phyloP scores from a whole-genome alignment of 148 eudicot species.

The Tetragonia tetragonoides region DNA sequence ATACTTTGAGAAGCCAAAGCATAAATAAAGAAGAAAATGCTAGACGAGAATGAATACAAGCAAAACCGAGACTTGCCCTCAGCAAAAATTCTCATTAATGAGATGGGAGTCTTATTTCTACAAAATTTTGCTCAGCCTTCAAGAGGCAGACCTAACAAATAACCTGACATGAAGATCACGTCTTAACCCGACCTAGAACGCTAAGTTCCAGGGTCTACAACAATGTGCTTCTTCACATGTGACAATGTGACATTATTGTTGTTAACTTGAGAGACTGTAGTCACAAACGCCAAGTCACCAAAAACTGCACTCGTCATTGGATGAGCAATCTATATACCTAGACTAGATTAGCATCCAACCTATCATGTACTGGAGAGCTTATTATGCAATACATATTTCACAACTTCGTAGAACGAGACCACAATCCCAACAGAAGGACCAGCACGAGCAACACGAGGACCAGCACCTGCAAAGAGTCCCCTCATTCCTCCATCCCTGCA shows the following conservation, averaged over 20 bases:
- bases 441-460: conserved; percentile 93
- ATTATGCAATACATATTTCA: conserved; percentile 62
- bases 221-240: not conserved
- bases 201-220: conserved; percentile 1
- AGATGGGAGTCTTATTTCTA: not conserved
- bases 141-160: conserved; percentile 25
- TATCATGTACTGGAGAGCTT: conserved; percentile 39
- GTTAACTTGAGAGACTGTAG: conserved; percentile 6
- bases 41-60: not conserved
- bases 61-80: conserved; percentile 28
- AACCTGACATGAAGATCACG: conserved; percentile 21
- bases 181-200: conserved; percentile 1
- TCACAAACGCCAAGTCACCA: conserved; percentile 14
- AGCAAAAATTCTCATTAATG: conserved; percentile 15
- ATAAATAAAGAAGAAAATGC: not conserved
- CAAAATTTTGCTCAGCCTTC: conserved; percentile 25
- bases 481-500: conserved; percentile 77
- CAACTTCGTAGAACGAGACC: conserved; percentile 92
- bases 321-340: conserved; percentile 17
- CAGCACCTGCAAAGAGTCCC: conserved; percentile 84
- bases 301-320: conserved; percentile 23
- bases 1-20: no score
- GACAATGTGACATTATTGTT: conserved; percentile 10
- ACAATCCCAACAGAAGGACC: conserved; percentile 98
- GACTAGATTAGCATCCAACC: not conserved